These are phyloP conservation scores for Brassica carinata DNA, from an alignment of 345 rosid species.

Conservation along the genomic window DNA sequence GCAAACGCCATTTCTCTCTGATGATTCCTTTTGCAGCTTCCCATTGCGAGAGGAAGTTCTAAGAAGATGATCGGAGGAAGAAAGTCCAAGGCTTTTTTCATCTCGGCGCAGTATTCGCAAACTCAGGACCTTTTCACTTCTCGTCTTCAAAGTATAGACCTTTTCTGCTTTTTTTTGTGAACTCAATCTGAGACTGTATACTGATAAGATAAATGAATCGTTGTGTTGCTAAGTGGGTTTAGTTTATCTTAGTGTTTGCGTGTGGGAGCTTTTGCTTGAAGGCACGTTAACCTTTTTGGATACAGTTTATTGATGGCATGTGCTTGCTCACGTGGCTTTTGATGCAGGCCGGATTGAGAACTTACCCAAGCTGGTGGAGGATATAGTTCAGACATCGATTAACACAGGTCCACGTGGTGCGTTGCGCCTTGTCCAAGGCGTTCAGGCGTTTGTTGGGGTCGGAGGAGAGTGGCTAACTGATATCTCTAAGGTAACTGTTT, in stretches of 20 bases:
- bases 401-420: slow-evolving; percentile 93
- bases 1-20: too few species aligned
- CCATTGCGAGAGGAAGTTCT: too few species aligned
- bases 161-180: too few species aligned
- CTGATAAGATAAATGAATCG: neutral
- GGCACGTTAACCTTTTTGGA: too few species aligned
- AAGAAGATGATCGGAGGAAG: too few species aligned
- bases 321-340: too few species aligned
- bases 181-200: neutral
- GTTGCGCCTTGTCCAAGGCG: slow-evolving; percentile 79
- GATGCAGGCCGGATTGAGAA: slow-evolving; percentile 63
- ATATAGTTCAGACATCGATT: slow-evolving; percentile 82
- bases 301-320: neutral
- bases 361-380: slow-evolving; percentile 81
- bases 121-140: neutral
- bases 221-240: neutral
- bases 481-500: slow-evolving; percentile 59
- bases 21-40: too few species aligned
- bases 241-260: neutral
- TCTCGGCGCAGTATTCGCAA: too few species aligned
- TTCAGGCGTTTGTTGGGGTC: slow-evolving; percentile 88
- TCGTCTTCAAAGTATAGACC: too few species aligned
- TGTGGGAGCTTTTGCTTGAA: too few species aligned
- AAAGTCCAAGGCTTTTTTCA: too few species aligned
- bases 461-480: slow-evolving; percentile 89